Evolutionary conservation across 148 eudicot genomes (phyloP).

Genomic region (Vaccinium vitisidaea): DNA sequence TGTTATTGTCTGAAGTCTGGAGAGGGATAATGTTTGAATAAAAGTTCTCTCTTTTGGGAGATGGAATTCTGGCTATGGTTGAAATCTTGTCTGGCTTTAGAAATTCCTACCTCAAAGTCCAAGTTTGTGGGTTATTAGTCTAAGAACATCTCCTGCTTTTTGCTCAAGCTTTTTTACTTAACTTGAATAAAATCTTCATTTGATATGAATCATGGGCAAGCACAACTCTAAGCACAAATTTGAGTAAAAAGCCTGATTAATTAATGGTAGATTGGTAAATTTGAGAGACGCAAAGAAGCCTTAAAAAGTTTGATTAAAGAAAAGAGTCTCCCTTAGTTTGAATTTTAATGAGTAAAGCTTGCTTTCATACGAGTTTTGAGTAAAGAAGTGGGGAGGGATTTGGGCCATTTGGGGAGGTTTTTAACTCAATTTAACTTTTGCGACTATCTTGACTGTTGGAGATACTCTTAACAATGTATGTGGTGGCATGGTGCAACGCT

Average conservation of each 20-base stretch:
- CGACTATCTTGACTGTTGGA: not conserved
- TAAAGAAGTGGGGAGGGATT: not conserved
- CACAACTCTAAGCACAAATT: not conserved
- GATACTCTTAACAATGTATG: not conserved
- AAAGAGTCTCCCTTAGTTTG: not conserved
- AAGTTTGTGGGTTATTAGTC: not conserved
- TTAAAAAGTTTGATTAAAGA: not conserved
- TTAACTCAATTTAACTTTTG: not conserved
- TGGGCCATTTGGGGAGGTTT: not conserved
- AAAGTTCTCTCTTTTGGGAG: not conserved
- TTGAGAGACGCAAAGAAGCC: not conserved
- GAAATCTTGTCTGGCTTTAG: constrained; percentile 1
- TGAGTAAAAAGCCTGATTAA: not conserved
- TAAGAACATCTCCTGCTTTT: not conserved
- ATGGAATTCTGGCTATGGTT: not conserved
- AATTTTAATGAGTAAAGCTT: not conserved
- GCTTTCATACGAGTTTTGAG: not conserved
- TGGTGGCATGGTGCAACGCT: not conserved
- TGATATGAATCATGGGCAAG: not conserved
- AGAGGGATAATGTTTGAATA: constrained; percentile 16
- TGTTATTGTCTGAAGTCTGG: not conserved
- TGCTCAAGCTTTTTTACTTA: not conserved
- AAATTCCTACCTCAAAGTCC: not conserved
- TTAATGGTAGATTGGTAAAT: not conserved
- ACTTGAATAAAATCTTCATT: not conserved